Conservation (phyloP, 2,329 filamentous ascomycete species). For the Microcyclosporella mali region DNA sequence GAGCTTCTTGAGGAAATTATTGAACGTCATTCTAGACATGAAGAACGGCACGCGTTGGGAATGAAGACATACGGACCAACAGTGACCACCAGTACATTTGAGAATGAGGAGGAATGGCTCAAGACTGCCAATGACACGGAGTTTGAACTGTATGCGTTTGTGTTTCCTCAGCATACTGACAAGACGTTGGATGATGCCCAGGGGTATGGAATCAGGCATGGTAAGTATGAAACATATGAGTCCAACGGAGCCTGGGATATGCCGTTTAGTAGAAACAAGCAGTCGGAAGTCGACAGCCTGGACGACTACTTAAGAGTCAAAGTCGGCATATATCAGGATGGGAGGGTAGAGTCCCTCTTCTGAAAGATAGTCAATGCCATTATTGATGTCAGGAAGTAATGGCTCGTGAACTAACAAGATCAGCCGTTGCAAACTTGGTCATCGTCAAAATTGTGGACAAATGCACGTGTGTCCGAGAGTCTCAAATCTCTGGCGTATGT, state of each 20-base stretch:
- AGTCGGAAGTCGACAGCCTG: slow-evolving; percentile 21
- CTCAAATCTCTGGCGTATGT: no score
- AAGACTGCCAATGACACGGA: slow-evolving; percentile 32
- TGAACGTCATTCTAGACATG: no score
- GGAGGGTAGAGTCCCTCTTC: background rate
- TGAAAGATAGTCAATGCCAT: no score
- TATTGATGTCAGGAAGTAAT: background rate
- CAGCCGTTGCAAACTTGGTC: no score
- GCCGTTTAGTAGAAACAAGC: slow-evolving; percentile 38
- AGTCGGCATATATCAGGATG: slow-evolving; percentile 9
- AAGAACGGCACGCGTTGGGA: no score
- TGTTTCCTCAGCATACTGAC: slow-evolving; percentile 33
- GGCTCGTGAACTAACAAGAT: no score
- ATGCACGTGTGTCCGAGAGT: no score
- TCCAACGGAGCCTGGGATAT: slow-evolving; percentile 30
- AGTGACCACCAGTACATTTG: slow-evolving; percentile 32
- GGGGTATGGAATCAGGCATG: slow-evolving; percentile 34
- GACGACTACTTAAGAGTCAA: slow-evolving; percentile 11
- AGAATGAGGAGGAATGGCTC: slow-evolving; percentile 29
- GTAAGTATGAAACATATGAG: slow-evolving; percentile 37
- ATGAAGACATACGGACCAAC: slow-evolving; percentile 35
- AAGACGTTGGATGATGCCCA: slow-evolving; percentile 34
- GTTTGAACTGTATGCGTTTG: slow-evolving; percentile 31
- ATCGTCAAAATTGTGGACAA: no score
- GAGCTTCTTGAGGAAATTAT: slow-evolving; percentile 29